Percentiles rank a stretch among this genome's conserved stretches.
Evolutionary conservation across 257 asterid species (phyloP).

Genomic region (Salvia splendens): DNA sequence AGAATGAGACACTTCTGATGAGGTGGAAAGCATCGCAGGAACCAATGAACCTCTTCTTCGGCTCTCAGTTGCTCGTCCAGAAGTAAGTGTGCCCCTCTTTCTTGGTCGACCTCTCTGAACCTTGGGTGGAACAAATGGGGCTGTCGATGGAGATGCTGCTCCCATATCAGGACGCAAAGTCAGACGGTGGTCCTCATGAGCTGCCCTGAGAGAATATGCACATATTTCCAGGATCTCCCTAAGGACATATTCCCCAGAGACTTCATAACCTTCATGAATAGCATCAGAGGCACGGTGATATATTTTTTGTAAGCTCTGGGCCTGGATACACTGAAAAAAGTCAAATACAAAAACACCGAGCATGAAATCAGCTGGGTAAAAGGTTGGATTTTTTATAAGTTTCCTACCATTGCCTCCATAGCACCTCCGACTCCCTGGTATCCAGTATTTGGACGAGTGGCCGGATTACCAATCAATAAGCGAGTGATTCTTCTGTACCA

Average conservation of each 20-base stretch:
- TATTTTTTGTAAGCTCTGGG: slow-evolving; percentile 74
- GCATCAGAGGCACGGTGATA: slow-evolving; percentile 66
- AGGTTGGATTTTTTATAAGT: slow-evolving; percentile 8
- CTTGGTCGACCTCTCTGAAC: slow-evolving; percentile 67
- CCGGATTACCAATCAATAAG: slow-evolving; percentile 73
- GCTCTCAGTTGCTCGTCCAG: slow-evolving; percentile 41
- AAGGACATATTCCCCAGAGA: slow-evolving; percentile 51
- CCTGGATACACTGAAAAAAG: slow-evolving; percentile 41
- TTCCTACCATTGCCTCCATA: slow-evolving; percentile 61
- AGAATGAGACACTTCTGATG: slow-evolving; percentile 41
- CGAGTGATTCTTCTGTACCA: slow-evolving; percentile 74
- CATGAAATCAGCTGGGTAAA: slow-evolving; percentile 14
- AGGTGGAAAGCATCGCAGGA: slow-evolving; percentile 39
- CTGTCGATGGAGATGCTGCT: slow-evolving; percentile 41
- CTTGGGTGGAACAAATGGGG: slow-evolving; percentile 47
- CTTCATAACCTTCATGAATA: slow-evolving; percentile 55
- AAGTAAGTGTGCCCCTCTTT: slow-evolving; percentile 57
- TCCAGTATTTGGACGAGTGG: slow-evolving; percentile 54
- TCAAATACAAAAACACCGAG: slow-evolving; percentile 8
- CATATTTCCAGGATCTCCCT: slow-evolving; percentile 76
- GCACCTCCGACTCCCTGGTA: slow-evolving; percentile 66
- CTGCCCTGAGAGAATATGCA: slow-evolving; percentile 55
- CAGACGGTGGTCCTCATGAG: slow-evolving; percentile 70
- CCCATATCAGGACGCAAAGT: slow-evolving; percentile 43
- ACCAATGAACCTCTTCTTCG: slow-evolving; percentile 43